Percentiles rank a stretch among this genome's conserved stretches.
phyloP scores from a whole-genome alignment of 305 asterid species.

The Fraxinus latifolia region DNA sequence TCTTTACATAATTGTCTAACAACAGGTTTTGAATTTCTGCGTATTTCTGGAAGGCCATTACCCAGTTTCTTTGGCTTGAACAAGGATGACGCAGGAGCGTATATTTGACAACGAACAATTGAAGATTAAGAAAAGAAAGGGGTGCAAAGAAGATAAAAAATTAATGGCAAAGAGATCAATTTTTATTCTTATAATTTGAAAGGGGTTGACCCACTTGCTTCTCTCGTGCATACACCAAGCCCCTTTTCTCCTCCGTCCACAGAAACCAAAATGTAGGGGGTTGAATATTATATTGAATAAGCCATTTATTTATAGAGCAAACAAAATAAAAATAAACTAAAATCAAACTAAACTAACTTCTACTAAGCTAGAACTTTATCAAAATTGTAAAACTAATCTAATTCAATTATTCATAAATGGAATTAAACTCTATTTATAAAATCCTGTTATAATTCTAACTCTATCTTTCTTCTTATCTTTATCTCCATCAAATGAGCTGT shows the following conservation, averaged over 20 bases:
- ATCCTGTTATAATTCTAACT: not conserved
- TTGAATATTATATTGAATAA: not conserved
- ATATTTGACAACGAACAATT: not conserved
- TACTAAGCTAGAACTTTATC: not conserved
- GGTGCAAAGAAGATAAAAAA: not conserved
- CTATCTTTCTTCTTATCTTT: not conserved
- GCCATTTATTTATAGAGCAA: not conserved
- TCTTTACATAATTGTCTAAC: not conserved
- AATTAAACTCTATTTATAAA: not conserved
- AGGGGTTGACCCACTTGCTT: not conserved
- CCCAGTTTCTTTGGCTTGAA: slow-evolving; percentile 3
- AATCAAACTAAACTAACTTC: not conserved
- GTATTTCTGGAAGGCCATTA: not conserved
- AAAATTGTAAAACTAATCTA: not conserved
- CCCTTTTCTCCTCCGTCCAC: not conserved
- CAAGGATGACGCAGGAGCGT: not conserved
- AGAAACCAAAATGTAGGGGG: not conserved
- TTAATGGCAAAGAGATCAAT: not conserved
- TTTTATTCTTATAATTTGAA: not conserved
- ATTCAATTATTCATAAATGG: not conserved
- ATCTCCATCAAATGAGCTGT: not conserved
- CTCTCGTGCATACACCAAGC: not conserved
- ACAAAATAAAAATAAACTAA: not conserved
- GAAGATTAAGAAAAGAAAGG: not conserved
- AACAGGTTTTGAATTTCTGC: not conserved